Percentiles rank a stretch among this genome's conserved stretches.
Conservation (phyloP, 2,329 filamentous ascomycete genomes). For the Pseudogymnoascus sp. region DNA sequence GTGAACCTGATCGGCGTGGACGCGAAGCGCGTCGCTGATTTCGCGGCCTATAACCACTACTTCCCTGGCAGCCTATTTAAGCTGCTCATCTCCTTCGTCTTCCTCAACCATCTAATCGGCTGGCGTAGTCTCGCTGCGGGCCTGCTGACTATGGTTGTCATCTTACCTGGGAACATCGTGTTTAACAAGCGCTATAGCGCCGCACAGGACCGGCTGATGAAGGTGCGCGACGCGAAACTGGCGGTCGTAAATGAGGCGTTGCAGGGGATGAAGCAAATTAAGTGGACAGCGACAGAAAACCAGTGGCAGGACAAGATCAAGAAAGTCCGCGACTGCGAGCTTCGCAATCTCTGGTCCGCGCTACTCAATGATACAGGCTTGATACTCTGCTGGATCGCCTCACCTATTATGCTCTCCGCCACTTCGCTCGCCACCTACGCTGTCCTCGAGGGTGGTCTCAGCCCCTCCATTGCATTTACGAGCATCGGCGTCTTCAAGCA, state of each 20-base stretch:
- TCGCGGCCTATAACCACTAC: constrained; percentile 56
- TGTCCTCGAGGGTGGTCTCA: constrained; percentile 50
- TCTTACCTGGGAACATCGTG: constrained; percentile 60
- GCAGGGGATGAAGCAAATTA: constrained; percentile 75
- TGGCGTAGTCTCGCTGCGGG: constrained; percentile 62
- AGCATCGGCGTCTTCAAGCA: constrained; percentile 65
- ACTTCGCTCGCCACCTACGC: constrained; percentile 64
- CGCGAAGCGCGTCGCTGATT: constrained; percentile 58
- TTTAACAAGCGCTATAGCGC: constrained; percentile 56
- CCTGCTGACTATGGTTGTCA: constrained; percentile 52
- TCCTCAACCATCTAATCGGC: constrained; percentile 63
- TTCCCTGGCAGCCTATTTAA: constrained; percentile 56
- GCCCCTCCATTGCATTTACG: constrained; percentile 70
- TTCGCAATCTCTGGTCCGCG: constrained; percentile 56
- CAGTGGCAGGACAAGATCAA: constrained; percentile 68
- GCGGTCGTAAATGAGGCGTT: constrained; percentile 68
- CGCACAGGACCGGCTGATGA: constrained; percentile 65
- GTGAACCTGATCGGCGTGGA: constrained; percentile 77
- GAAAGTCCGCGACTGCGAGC: constrained; percentile 56
- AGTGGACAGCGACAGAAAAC: constrained; percentile 68
- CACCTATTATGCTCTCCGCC: constrained; percentile 65
- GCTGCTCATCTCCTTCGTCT: constrained; percentile 55
- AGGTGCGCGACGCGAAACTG: constrained; percentile 66
- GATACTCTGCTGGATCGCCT: constrained; percentile 62
- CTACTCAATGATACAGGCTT: constrained; percentile 57